These are phyloP conservation scores for Pneumocystis jirovecii DNA, from an alignment of 1,139 yeast genomes.

Conservation along the genomic window DNA sequence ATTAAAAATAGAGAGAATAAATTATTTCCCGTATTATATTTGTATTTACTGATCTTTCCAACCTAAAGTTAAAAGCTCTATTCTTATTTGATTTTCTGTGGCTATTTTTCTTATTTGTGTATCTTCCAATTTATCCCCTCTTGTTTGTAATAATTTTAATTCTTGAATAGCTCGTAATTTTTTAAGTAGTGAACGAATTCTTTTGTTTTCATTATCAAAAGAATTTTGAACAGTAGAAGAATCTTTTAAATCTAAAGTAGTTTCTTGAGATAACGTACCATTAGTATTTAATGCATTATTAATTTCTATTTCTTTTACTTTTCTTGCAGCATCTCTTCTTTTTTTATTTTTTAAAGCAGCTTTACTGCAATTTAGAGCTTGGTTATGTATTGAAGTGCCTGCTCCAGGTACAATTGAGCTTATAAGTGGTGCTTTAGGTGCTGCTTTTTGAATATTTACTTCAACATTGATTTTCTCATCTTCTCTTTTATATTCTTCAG, in stretches of 20 bases:
- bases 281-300: slow-evolving; percentile 16
- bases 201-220: slow-evolving; percentile 58
- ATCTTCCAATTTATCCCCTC: slow-evolving; percentile 76
- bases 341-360: slow-evolving; percentile 61
- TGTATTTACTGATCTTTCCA: background rate
- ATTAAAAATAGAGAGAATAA: background rate
- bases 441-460: slow-evolving; percentile 4
- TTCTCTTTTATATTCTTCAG: slow-evolving; percentile 18
- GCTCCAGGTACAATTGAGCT: slow-evolving; percentile 13
- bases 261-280: slow-evolving; percentile 1
- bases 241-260: slow-evolving; percentile 12
- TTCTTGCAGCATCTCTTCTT: slow-evolving; percentile 57
- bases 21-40: background rate
- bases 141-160: slow-evolving; percentile 69
- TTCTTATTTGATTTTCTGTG: slow-evolving; percentile 25
- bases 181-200: slow-evolving; percentile 75
- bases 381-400: slow-evolving; percentile 13
- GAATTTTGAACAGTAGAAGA: slow-evolving; percentile 16
- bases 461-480: slow-evolving; percentile 14
- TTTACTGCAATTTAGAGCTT: slow-evolving; percentile 28
- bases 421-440: slow-evolving; percentile 4
- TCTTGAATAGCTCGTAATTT: slow-evolving; percentile 88
- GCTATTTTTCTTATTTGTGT: slow-evolving; percentile 82
- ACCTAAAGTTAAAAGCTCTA: background rate
- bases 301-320: slow-evolving; percentile 22